phyloP scores from a whole-genome alignment of 1,284 basidiomycete species.

The Apiotrichum mycotoxinovorans region DNA sequence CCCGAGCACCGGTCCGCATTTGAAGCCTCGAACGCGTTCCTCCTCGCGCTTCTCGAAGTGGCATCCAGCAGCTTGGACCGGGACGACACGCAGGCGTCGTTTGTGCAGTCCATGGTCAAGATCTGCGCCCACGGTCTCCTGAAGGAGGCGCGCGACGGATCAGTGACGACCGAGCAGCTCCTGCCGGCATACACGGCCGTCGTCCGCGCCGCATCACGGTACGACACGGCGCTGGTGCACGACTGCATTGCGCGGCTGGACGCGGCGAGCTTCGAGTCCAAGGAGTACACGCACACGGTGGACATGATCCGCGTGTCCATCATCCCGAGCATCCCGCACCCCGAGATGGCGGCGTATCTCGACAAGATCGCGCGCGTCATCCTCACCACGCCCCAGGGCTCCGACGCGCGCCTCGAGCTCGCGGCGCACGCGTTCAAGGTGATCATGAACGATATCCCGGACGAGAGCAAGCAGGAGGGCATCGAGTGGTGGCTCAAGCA shows the following conservation, averaged over 20 bases:
- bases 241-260: slow-evolving; percentile 9
- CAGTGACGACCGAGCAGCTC: slow-evolving; percentile 32
- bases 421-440: slow-evolving; percentile 26
- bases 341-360: slow-evolving; percentile 23
- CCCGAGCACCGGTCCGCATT: slow-evolving; percentile 28
- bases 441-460: slow-evolving; percentile 32
- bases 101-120: slow-evolving; percentile 27
- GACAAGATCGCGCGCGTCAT: slow-evolving; percentile 25
- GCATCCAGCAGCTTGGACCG: slow-evolving; percentile 13
- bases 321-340: slow-evolving; percentile 18
- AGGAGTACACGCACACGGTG: slow-evolving; percentile 13
- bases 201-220: slow-evolving; percentile 20
- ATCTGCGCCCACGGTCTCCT: slow-evolving; percentile 27
- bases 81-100: slow-evolving; percentile 14
- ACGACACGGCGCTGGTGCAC: slow-evolving; percentile 13
- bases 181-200: slow-evolving; percentile 27
- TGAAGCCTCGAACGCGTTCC: slow-evolving; percentile 36
- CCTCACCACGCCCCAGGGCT: slow-evolving; percentile 9
- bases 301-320: slow-evolving; percentile 20
- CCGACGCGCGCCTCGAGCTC: slow-evolving; percentile 26
- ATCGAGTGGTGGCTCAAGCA: slow-evolving; percentile 40
- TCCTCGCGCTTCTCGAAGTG: slow-evolving; percentile 26
- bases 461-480: slow-evolving; percentile 28
- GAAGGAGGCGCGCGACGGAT: slow-evolving; percentile 18
- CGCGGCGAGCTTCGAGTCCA: slow-evolving; percentile 6